Percentiles rank a stretch among this genome's conserved stretches.
These are phyloP conservation scores for Neonectria neomacrospora DNA, from an alignment of 2,329 filamentous ascomycete species.

Conservation along the genomic window DNA sequence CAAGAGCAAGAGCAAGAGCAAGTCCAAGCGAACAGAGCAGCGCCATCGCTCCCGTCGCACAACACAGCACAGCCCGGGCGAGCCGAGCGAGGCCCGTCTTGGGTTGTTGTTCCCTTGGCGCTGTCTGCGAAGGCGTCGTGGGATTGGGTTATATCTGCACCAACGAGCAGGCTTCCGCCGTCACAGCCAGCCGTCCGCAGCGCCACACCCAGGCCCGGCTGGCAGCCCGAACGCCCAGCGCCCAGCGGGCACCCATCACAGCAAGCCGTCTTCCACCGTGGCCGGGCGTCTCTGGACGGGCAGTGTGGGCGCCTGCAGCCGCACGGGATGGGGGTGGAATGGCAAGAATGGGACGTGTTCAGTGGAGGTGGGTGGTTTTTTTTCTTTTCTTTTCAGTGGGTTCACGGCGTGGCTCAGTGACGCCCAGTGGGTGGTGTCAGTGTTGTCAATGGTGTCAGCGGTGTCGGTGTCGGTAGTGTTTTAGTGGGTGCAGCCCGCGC, in stretches of 20 bases:
- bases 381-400: too few relatives aligned
- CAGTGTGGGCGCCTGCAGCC: constrained; percentile 14
- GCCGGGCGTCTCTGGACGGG: constrained; percentile 18
- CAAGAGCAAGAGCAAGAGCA: neutral
- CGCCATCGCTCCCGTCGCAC: constrained; percentile 19
- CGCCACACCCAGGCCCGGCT: constrained; percentile 18
- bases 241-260: neutral
- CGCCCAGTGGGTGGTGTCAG: constrained; percentile 7
- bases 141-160: constrained; percentile 18
- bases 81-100: neutral
- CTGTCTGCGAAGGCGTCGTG: constrained; percentile 1
- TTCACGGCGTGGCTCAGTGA: constrained; percentile 8
- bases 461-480: constrained; percentile 5
- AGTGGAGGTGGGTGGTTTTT: constrained; percentile 3
- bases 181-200: constrained; percentile 15
- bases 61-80: constrained; percentile 24
- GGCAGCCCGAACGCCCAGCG: neutral
- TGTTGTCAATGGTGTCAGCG: constrained; percentile 3
- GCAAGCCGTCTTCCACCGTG: constrained; percentile 9
- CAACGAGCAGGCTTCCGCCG: neutral
- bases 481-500: constrained; percentile 19
- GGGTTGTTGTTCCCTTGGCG: neutral
- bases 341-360: constrained; percentile 4
- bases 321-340: neutral
- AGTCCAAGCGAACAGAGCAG: neutral